A percentile compares a stretch with the other conserved stretches of the same genome.
Conservation (phyloP, 208 protist species). For the Strigomonas galati region DNA sequence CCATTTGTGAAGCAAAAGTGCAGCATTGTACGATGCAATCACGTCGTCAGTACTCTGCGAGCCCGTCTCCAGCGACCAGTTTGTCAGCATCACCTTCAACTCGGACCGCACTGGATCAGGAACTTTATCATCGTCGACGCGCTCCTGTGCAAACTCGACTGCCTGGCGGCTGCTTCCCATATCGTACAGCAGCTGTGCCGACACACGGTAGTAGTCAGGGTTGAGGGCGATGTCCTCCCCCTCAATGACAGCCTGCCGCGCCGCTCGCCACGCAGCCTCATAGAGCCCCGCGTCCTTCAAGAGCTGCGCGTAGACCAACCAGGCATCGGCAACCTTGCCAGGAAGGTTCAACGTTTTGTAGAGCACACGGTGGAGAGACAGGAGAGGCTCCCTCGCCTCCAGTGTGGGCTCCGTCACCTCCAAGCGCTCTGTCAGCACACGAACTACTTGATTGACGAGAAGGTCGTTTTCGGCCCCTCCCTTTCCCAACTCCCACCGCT, state of each 20-base stretch:
- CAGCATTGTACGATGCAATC: conserved; percentile 69
- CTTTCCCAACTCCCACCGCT: neutral
- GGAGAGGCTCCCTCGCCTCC: conserved; percentile 69
- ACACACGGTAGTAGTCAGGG: conserved; percentile 61
- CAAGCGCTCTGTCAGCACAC: conserved; percentile 31
- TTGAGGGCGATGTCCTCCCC: neutral
- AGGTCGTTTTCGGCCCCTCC: neutral
- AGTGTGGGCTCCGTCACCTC: conserved; percentile 56
- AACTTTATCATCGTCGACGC: conserved; percentile 27
- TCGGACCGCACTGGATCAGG: conserved; percentile 43
- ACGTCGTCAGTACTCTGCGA: conserved; percentile 79
- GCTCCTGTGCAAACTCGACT: conserved; percentile 70
- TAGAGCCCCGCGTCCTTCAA: conserved; percentile 70
- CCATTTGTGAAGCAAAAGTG: conserved; percentile 58
- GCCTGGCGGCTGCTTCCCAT: conserved; percentile 72
- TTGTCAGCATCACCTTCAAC: conserved; percentile 66
- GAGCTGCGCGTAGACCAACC: conserved; percentile 80
- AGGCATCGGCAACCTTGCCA: conserved; percentile 61
- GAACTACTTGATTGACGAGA: conserved; percentile 19
- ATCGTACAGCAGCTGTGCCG: conserved; percentile 86
- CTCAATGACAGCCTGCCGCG: conserved; percentile 46
- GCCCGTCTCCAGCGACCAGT: conserved; percentile 75
- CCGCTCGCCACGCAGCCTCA: conserved; percentile 71
- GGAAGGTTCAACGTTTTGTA: conserved; percentile 56
- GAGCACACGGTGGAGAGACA: conserved; percentile 78